Evolutionary conservation across 805 yeast species (phyloP), one percentile per base, ranked within the genome.

Genomic region (Saccharomycodes ludwigii): DNA sequence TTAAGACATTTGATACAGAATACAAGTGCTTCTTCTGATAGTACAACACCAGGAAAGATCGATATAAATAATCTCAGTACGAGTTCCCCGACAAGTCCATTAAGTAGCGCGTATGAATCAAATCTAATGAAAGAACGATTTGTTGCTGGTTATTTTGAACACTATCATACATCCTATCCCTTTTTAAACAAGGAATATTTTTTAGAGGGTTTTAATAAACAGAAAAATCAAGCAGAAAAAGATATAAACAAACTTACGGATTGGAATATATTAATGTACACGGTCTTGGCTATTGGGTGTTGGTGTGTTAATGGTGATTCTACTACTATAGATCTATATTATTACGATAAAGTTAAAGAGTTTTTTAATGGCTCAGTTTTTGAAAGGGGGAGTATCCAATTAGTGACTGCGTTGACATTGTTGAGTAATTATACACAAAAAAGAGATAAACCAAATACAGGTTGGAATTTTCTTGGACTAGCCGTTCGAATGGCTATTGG

Each of bases 401-500:
- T 74, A 19, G 56, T 74, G 7, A 66, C 66, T 29, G 66, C 76
- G 1, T 54, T 73, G 21, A 60, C 71, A 4, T 46, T 76, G 21
- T 48, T 77, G 31, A 66, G 77, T 35, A 69, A 69, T 40, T 77
- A 75, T 50, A 67, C 71, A 8, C 80, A 72, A 44, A 73, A 73
- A 51, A 61, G 79, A 30, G 71, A 74, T 42, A 72, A 71, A 41
- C 76, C 78, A 34, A 75, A 75, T 48, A 66, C 81, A 0, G 76
- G 77, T 16, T 76, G 82, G 78, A 71, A 71, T 42, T 73, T 69
- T 40, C 54, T 73, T 21, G 83, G 84, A 9, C 54, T 73, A 12
- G 76, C 80, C 0, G 65, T 72, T 6, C 58, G 78, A 38, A 73
- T 76, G 77, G 81, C 83, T 0, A 57, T 71, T 41, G 73, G 78